These are phyloP conservation scores for Wickerhamiella sorbophila DNA, from an alignment of 805 yeast genomes.

Conservation along the genomic window DNA sequence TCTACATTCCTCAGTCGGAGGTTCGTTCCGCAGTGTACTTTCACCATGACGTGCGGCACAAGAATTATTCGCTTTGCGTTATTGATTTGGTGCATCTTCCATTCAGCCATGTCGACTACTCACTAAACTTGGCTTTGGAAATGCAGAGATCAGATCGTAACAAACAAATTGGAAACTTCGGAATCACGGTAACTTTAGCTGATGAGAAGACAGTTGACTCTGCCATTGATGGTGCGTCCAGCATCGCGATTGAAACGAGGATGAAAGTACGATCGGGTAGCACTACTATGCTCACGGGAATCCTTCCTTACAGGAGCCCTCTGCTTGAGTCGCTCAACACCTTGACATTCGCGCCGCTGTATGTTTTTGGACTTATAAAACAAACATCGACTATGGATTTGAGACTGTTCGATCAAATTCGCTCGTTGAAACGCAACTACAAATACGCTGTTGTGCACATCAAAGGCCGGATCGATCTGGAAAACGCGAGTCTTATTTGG, in stretches of 20 bases:
- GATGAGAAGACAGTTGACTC: too few relatives aligned
- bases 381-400: constrained; percentile 19
- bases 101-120: constrained; percentile 16
- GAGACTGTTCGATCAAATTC: constrained; percentile 14
- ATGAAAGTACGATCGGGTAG: too few relatives aligned
- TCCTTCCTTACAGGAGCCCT: constrained; percentile 22
- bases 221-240: too few relatives aligned
- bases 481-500: constrained; percentile 4
- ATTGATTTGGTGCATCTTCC: background rate
- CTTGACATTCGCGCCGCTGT: constrained; percentile 20
- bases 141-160: constrained; percentile 24
- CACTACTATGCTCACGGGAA: constrained; percentile 22
- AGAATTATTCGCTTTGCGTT: background rate
- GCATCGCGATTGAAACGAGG: too few relatives aligned
- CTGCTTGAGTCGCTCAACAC: constrained; percentile 20
- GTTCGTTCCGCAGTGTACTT: background rate
- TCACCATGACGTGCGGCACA: background rate
- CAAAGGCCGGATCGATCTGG: background rate
- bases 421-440: background rate
- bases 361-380: constrained; percentile 17
- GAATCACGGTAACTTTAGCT: constrained; percentile 17
- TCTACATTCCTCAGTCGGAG: constrained; percentile 11
- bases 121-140: constrained; percentile 18
- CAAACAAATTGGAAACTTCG: constrained; percentile 23
- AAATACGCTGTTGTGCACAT: background rate